phyloP scores from a whole-genome alignment of 2,329 filamentous ascomycete species.

The Colletotrichum liriopes region DNA sequence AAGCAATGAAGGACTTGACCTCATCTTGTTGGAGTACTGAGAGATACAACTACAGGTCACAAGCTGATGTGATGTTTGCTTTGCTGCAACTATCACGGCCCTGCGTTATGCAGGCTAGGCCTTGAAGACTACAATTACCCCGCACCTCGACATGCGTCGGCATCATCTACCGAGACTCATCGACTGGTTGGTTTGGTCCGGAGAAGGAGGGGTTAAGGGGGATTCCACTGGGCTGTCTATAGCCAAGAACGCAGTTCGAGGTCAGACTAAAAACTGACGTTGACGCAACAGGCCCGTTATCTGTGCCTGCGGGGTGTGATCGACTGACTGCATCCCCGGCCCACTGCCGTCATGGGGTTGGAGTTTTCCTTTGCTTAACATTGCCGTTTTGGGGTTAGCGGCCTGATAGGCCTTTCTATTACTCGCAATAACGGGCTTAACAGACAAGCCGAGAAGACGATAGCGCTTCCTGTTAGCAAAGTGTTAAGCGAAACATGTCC shows the following conservation, averaged over 20 bases:
- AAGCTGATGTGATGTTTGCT: not conserved
- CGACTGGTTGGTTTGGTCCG: not conserved
- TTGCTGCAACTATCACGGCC: not conserved
- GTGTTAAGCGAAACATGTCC: not conserved
- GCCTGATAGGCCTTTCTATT: not conserved
- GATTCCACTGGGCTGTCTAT: not conserved
- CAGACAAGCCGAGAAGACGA: not conserved
- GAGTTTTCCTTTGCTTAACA: constrained; percentile 32
- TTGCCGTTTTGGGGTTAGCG: constrained; percentile 24
- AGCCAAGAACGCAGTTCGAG: not conserved
- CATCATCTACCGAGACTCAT: not conserved
- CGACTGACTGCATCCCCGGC: constrained; percentile 5
- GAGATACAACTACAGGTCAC: not conserved
- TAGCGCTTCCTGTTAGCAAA: not conserved
- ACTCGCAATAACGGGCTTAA: not conserved
- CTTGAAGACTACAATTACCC: not conserved
- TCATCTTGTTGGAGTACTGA: too few relatives aligned
- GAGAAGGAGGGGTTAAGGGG: not conserved
- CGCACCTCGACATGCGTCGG: not conserved
- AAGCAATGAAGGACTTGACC: too few relatives aligned
- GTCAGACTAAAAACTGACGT: too few relatives aligned
- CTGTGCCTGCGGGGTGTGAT: constrained; percentile 18
- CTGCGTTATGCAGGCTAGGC: too few relatives aligned
- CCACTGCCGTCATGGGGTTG: constrained; percentile 8
- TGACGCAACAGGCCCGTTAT: constrained; percentile 4